Percentiles rank a stretch among this genome's conserved stretches.
Evolutionary conservation across 2,329 filamentous ascomycete species (phyloP).

Genomic region (Orbilia quercus): DNA sequence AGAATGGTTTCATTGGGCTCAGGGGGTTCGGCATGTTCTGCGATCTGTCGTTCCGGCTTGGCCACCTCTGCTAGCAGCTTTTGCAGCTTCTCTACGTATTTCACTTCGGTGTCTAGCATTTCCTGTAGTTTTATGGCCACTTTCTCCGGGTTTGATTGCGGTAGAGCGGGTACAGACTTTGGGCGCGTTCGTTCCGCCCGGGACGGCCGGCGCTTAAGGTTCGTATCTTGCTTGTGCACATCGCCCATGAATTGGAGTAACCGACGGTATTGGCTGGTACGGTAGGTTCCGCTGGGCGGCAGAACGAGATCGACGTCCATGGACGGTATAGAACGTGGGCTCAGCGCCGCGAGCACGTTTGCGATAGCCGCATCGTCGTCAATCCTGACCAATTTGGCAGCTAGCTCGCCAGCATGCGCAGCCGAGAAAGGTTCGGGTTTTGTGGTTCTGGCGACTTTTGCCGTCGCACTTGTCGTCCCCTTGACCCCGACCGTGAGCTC

Average conservation of each 20-base stretch:
- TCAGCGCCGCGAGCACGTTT: slow-evolving; percentile 78
- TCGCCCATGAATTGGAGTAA: slow-evolving; percentile 70
- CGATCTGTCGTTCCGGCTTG: slow-evolving; percentile 62
- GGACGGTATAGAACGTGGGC: slow-evolving; percentile 84
- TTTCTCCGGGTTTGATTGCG: slow-evolving; percentile 67
- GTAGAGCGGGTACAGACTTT: slow-evolving; percentile 46
- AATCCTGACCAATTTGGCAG: slow-evolving; percentile 82
- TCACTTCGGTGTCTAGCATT: slow-evolving; percentile 77
- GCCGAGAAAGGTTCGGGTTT: slow-evolving; percentile 82
- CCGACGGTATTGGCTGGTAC: slow-evolving; percentile 38
- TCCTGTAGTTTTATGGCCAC: slow-evolving; percentile 74
- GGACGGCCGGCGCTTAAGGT: slow-evolving; percentile 64
- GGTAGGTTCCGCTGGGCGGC: slow-evolving; percentile 69
- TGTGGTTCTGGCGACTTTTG: slow-evolving; percentile 67
- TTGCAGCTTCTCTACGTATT: slow-evolving; percentile 88
- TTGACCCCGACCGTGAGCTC: slow-evolving; percentile 82
- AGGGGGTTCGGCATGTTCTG: slow-evolving; percentile 37
- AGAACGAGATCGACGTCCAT: slow-evolving; percentile 88
- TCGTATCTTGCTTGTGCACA: slow-evolving; percentile 63
- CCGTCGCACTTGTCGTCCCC: slow-evolving; percentile 71
- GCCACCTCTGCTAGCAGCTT: slow-evolving; percentile 85
- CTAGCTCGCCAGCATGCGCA: slow-evolving; percentile 90
- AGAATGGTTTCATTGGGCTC: slow-evolving; percentile 76
- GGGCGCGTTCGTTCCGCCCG: slow-evolving; percentile 52
- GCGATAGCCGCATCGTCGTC: slow-evolving; percentile 78